phyloP scores from a whole-genome alignment of 306 rosid genomes.

The Trifolium repens region DNA sequence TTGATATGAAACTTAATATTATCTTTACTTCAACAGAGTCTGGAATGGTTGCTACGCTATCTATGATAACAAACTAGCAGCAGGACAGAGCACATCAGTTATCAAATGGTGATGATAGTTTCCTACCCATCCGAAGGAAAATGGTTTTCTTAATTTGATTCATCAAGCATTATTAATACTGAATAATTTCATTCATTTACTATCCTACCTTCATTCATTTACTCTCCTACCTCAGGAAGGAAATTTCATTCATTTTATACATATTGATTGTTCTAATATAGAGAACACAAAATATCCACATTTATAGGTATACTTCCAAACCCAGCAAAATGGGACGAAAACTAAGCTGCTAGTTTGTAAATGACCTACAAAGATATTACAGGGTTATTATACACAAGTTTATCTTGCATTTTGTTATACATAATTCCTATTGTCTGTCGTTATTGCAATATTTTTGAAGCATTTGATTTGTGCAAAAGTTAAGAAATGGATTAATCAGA shows the following conservation, averaged over 20 bases:
- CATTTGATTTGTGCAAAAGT: slow-evolving; percentile 9
- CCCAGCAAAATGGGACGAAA: slow-evolving; percentile 20
- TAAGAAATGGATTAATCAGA: background rate
- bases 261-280: slow-evolving; percentile 38
- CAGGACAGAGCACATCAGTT: slow-evolving; percentile 35
- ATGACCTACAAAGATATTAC: slow-evolving; percentile 19
- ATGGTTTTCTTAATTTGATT: slow-evolving; percentile 37
- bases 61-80: slow-evolving; percentile 50
- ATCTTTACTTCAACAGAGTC: slow-evolving; percentile 60
- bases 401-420: slow-evolving; percentile 1
- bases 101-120: slow-evolving; percentile 28
- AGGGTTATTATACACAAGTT: slow-evolving; percentile 30
- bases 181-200: slow-evolving; percentile 35
- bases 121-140: slow-evolving; percentile 40
- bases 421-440: slow-evolving; percentile 1
- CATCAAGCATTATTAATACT: slow-evolving; percentile 31
- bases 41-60: slow-evolving; percentile 79
- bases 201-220: slow-evolving; percentile 31
- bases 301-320: slow-evolving; percentile 1
- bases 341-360: slow-evolving; percentile 3
- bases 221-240: slow-evolving; percentile 30
- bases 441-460: slow-evolving; percentile 1
- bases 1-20: slow-evolving; percentile 43
- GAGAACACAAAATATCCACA: background rate
- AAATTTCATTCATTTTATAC: slow-evolving; percentile 28